Evolutionary conservation across 768 basidiomycete genomes (phyloP).

Genomic region (Macrocybe gigantea): DNA sequence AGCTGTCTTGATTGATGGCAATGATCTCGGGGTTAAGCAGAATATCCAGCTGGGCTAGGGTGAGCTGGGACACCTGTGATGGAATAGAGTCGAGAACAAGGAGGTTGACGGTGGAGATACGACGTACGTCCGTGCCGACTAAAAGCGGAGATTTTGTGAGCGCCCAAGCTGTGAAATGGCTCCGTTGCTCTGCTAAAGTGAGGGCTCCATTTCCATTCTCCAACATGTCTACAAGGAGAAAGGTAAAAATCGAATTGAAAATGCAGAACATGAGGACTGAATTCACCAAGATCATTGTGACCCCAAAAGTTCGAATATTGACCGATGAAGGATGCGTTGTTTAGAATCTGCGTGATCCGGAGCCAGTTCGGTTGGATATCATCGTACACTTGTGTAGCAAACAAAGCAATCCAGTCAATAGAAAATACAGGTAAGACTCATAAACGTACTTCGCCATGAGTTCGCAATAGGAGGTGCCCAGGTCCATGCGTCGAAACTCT

Average conservation of each 20-base stretch:
- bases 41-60: slow-evolving; percentile 34
- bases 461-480: slow-evolving; percentile 18
- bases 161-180: slow-evolving; percentile 54
- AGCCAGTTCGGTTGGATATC: slow-evolving; percentile 17
- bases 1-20: slow-evolving; percentile 51
- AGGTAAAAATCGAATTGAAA: not conserved
- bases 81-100: not conserved
- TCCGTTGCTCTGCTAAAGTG: slow-evolving; percentile 41
- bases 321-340: slow-evolving; percentile 21
- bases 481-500: slow-evolving; percentile 20
- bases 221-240: slow-evolving; percentile 12
- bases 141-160: slow-evolving; percentile 48
- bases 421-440: not conserved
- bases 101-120: not conserved
- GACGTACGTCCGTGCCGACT: slow-evolving; percentile 40
- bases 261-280: not conserved
- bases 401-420: not conserved
- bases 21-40: slow-evolving; percentile 46
- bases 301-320: slow-evolving; percentile 35
- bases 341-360: slow-evolving; percentile 17
- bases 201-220: slow-evolving; percentile 46
- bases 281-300: slow-evolving; percentile 43
- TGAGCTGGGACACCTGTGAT: slow-evolving; percentile 13
- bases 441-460: slow-evolving; percentile 16
- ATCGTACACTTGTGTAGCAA: slow-evolving; percentile 12